These are phyloP conservation scores for Tetrahymena borealis DNA, from an alignment of 73 alveolate genomes.

Conservation along the genomic window DNA sequence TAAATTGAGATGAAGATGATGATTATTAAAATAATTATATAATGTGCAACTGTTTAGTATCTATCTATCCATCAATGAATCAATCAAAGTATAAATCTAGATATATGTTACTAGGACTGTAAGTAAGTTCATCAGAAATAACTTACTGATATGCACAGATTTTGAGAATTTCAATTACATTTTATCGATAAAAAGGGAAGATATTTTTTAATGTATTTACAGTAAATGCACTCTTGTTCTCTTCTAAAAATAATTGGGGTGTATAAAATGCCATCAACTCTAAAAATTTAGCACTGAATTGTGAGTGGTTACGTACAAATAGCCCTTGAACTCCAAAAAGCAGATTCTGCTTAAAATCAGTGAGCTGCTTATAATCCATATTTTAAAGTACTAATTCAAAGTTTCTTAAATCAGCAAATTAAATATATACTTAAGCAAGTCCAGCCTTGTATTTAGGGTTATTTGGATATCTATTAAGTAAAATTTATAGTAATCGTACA, in stretches of 20 bases:
- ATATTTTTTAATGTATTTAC: background rate
- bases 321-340: background rate
- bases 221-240: background rate
- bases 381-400: background rate
- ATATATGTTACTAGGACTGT: background rate
- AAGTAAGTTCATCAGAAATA: background rate
- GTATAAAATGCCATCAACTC: background rate
- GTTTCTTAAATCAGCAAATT: background rate
- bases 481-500: background rate
- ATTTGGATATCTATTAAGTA: background rate
- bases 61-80: background rate
- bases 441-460: background rate
- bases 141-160: background rate
- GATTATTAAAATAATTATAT: background rate
- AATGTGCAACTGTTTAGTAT: background rate
- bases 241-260: background rate
- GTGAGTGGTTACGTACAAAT: background rate
- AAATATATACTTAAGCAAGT: background rate
- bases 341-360: background rate
- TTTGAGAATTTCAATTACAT: background rate
- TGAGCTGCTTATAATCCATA: background rate
- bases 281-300: background rate
- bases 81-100: background rate
- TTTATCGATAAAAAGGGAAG: background rate
- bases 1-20: background rate